Conservation (phyloP, 495 filamentous ascomycete species). For the Choiromyces venosus region DNA sequence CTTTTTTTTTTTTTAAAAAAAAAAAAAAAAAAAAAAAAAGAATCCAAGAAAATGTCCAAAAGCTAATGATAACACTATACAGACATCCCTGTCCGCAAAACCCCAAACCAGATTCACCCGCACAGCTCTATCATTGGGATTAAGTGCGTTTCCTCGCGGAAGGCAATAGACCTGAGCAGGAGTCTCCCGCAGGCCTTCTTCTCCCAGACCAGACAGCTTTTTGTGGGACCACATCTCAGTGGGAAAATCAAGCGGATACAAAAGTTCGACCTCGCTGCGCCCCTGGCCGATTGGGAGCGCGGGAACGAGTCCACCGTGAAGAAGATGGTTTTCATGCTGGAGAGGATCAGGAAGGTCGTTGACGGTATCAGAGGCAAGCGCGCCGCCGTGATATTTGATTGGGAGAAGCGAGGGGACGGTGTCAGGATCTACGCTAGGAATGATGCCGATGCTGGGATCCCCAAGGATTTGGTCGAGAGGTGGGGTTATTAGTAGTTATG, state of each 20-base stretch:
- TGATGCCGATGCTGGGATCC: conserved; percentile 8
- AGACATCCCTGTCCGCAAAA: conserved; percentile 15
- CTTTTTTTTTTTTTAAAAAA: too few relatives aligned
- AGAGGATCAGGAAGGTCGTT: conserved; percentile 10
- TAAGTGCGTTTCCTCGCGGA: conserved; percentile 13
- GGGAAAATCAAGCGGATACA: conserved; percentile 19
- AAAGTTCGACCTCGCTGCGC: conserved; percentile 22
- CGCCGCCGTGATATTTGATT: conserved; percentile 17
- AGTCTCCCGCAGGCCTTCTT: conserved; percentile 33
- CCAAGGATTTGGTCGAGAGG: conserved; percentile 28
- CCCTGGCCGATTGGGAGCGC: conserved; percentile 21
- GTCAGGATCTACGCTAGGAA: conserved; percentile 21
- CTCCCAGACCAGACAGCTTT: conserved; percentile 28
- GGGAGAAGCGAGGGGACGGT: conserved; percentile 17
- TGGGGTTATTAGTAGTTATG: conserved; percentile 16
- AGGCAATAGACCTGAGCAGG: conserved; percentile 9
- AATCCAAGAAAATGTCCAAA: neutral
- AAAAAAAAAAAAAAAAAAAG: neutral
- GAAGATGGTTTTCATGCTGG: conserved; percentile 17
- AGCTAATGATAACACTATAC: neutral
- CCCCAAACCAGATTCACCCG: conserved; percentile 13
- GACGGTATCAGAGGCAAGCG: conserved; percentile 23
- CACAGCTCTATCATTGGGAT: conserved; percentile 29
- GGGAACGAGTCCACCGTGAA: conserved; percentile 23
- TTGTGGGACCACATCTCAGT: conserved; percentile 17